Conservation (phyloP, 768 basidiomycete species). For the Rubroboletus pulcherrimus region DNA sequence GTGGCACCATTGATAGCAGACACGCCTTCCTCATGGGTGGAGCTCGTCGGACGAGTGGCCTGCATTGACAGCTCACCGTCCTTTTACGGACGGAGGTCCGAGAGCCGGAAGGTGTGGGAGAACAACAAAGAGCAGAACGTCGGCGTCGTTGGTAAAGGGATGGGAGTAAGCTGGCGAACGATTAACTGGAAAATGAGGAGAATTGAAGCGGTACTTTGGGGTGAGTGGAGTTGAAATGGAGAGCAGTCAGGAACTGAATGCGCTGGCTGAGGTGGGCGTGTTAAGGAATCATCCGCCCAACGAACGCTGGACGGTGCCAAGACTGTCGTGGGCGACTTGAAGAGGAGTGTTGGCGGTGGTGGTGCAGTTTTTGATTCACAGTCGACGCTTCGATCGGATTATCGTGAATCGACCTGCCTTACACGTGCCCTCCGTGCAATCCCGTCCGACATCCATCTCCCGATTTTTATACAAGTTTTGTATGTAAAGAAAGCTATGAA, state of each 20-base stretch:
- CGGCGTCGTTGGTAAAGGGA: background rate
- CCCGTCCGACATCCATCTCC: background rate
- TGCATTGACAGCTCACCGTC: slow-evolving; percentile 14
- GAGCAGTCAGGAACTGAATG: background rate
- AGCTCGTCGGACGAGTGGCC: slow-evolving; percentile 12
- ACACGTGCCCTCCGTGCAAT: slow-evolving; percentile 14
- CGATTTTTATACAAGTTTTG: background rate
- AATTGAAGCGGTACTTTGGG: background rate
- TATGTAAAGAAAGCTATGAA: background rate
- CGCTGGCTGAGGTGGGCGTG: background rate
- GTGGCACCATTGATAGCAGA: background rate
- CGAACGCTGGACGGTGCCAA: background rate
- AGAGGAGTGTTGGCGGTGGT: background rate
- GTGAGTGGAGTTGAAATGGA: background rate
- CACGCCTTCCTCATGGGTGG: background rate
- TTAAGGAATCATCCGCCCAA: background rate
- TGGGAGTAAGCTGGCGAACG: background rate
- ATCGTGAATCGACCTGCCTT: slow-evolving; percentile 14
- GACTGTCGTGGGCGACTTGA: background rate
- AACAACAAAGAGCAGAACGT: background rate
- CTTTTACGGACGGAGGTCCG: background rate
- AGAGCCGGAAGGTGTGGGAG: background rate
- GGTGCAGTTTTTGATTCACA: slow-evolving; percentile 16
- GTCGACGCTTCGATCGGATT: slow-evolving; percentile 19
- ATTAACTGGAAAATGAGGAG: background rate